A percentile compares a stretch with the other conserved stretches of the same genome.
phyloP scores from a whole-genome alignment of 2,329 filamentous ascomycete species.

The Thermomyces lanuginosus region DNA sequence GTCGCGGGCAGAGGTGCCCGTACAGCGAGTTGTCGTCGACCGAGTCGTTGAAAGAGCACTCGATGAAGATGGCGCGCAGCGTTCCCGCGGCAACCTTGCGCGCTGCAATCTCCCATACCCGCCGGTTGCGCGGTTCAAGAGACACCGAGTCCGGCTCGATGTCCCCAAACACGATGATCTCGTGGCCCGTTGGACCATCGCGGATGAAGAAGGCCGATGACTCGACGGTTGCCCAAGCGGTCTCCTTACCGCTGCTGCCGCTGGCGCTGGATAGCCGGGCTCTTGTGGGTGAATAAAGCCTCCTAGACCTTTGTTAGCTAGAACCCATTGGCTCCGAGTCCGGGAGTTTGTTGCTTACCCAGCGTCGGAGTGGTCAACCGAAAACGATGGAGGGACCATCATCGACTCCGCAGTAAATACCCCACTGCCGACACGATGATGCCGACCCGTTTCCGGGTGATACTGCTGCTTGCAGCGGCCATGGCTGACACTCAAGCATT shows the following conservation, averaged over 20 bases:
- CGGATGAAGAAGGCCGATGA: slow-evolving; percentile 90
- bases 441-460: slow-evolving; percentile 28
- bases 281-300: slow-evolving; percentile 16
- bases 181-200: slow-evolving; percentile 49
- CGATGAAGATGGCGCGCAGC: slow-evolving; percentile 74
- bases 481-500: slow-evolving; percentile 75
- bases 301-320: no score
- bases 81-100: slow-evolving; percentile 60
- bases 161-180: slow-evolving; percentile 88
- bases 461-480: slow-evolving; percentile 70
- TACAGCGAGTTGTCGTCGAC: slow-evolving; percentile 65
- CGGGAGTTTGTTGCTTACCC: slow-evolving; percentile 16
- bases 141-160: slow-evolving; percentile 85
- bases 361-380: slow-evolving; percentile 17
- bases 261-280: slow-evolving; percentile 3
- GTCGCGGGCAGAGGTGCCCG: slow-evolving; percentile 73
- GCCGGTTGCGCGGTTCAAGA: slow-evolving; percentile 60
- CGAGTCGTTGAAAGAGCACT: slow-evolving; percentile 81
- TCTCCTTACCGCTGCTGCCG: slow-evolving; percentile 8
- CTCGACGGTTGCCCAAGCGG: slow-evolving; percentile 34
- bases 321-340: no score
- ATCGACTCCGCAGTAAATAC: slow-evolving; percentile 31
- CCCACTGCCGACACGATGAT: slow-evolving; percentile 41
- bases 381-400: slow-evolving; percentile 26
- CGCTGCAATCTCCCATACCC: slow-evolving; percentile 76